Percentiles rank a stretch among this genome's conserved stretches.
These are phyloP conservation scores for Coemansia sp. DNA, from an alignment of 192 early-diverging fungal species.

Conservation along the genomic window DNA sequence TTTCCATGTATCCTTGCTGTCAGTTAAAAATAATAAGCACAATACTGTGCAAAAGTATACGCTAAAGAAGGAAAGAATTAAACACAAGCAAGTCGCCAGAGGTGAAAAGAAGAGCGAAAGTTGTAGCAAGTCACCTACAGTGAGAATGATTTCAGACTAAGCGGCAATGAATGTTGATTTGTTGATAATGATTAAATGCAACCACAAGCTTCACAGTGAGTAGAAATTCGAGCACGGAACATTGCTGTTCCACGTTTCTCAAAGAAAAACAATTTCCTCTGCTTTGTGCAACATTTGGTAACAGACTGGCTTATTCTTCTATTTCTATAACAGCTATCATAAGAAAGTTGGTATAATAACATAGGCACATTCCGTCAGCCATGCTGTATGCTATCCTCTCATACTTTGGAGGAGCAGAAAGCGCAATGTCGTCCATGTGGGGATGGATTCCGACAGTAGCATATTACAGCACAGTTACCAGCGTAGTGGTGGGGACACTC, in stretches of 20 bases:
- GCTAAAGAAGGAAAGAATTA: not conserved
- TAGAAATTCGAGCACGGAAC: not conserved
- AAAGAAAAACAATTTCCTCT: not conserved
- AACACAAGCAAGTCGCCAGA: not conserved
- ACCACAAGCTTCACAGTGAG: not conserved
- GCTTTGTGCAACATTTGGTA: not conserved
- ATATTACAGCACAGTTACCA: slow-evolving; percentile 26
- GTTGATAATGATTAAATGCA: not conserved
- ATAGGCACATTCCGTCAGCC: not conserved
- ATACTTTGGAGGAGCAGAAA: slow-evolving; percentile 36
- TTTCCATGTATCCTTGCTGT: slow-evolving; percentile 23
- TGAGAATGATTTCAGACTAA: not conserved
- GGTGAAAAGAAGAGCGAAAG: slow-evolving; percentile 1
- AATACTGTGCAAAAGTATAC: not conserved
- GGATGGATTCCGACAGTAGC: slow-evolving; percentile 34
- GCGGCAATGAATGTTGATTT: not conserved
- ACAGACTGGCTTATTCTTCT: not conserved
- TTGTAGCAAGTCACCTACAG: not conserved
- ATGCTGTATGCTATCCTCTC: slow-evolving; percentile 50
- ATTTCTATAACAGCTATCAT: not conserved
- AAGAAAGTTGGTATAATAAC: not conserved
- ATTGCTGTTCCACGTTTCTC: not conserved
- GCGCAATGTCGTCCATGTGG: slow-evolving; percentile 21
- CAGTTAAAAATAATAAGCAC: not conserved
- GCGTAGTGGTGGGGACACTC: slow-evolving; percentile 12